phyloP scores from a whole-genome alignment of 2,329 filamentous ascomycete species.

The Tolypocladium inflatum region DNA sequence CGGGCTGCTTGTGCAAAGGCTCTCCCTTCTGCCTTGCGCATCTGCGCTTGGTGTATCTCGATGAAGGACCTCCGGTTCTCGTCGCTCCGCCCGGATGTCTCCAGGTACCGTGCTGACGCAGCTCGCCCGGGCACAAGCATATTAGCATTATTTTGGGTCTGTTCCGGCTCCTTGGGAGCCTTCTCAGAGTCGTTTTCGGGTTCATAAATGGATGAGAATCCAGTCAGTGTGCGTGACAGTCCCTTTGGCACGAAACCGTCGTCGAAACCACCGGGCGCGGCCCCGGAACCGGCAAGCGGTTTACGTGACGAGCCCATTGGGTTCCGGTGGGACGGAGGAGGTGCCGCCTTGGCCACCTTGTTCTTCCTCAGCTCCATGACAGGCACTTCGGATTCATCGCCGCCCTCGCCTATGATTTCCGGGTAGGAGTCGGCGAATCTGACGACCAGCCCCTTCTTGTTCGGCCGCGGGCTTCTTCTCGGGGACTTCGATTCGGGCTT shows the following conservation, averaged over 20 bases:
- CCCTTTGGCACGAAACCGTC: conserved; percentile 43
- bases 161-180: not conserved
- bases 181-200: conserved; percentile 6
- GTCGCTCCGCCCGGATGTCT: conserved; percentile 31
- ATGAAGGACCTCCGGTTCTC: conserved; percentile 50
- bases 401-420: conserved; percentile 81
- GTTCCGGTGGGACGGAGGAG: conserved; percentile 15
- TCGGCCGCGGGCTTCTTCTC: conserved; percentile 33
- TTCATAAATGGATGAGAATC: conserved; percentile 29
- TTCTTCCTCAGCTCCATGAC: conserved; percentile 59
- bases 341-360: conserved; percentile 32
- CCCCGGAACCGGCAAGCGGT: not conserved
- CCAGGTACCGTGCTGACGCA: conserved; percentile 31
- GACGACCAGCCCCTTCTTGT: conserved; percentile 62
- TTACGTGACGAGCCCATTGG: conserved; percentile 3
- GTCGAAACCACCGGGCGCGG: conserved; percentile 8
- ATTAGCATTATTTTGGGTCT: conserved; percentile 3
- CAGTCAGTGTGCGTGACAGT: conserved; percentile 50
- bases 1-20: conserved; percentile 43
- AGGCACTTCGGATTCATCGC: conserved; percentile 72
- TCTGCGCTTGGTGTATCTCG: conserved; percentile 48
- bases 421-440: conserved; percentile 64
- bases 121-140: conserved; percentile 21
- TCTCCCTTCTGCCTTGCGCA: conserved; percentile 50
- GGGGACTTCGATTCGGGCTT: conserved; percentile 33